Percentiles rank a stretch among this genome's conserved stretches.
These are phyloP conservation scores for Vaccinium myrtillus DNA, from an alignment of 148 eudicot species.

Conservation along the genomic window DNA sequence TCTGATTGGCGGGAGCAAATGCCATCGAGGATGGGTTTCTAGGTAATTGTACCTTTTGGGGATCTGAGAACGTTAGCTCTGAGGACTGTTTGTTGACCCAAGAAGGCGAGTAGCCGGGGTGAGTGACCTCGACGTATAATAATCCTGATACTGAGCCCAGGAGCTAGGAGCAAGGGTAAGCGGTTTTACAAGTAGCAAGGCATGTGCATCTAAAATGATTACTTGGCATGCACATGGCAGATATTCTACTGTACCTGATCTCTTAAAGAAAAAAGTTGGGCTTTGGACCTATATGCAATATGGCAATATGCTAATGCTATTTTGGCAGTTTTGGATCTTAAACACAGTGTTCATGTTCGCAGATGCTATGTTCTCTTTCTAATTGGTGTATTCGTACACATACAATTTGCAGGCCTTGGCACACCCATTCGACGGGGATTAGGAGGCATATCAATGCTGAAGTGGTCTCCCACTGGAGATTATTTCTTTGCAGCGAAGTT, in stretches of 20 bases:
- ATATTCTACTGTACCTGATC: neutral
- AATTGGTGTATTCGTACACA: neutral
- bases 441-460: constrained; percentile 81
- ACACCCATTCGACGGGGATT: constrained; percentile 96
- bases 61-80: neutral
- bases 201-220: neutral
- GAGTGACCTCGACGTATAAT: neutral
- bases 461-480: constrained; percentile 97
- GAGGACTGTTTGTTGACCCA: neutral
- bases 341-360: neutral
- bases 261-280: neutral
- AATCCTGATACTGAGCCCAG: neutral
- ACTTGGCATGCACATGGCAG: neutral
- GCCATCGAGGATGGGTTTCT: neutral
- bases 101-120: neutral
- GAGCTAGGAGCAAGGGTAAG: neutral
- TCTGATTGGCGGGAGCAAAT: too few relatives aligned
- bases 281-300: neutral
- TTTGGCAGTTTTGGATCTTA: neutral
- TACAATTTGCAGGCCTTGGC: constrained; percentile 54
- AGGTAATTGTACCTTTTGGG: neutral
- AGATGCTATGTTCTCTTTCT: constrained; percentile 9
- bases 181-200: neutral
- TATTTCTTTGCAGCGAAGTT: constrained; percentile 91
- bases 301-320: neutral